Evolutionary conservation across 768 basidiomycete species (phyloP).

Genomic region (Auriculariales sp.): DNA sequence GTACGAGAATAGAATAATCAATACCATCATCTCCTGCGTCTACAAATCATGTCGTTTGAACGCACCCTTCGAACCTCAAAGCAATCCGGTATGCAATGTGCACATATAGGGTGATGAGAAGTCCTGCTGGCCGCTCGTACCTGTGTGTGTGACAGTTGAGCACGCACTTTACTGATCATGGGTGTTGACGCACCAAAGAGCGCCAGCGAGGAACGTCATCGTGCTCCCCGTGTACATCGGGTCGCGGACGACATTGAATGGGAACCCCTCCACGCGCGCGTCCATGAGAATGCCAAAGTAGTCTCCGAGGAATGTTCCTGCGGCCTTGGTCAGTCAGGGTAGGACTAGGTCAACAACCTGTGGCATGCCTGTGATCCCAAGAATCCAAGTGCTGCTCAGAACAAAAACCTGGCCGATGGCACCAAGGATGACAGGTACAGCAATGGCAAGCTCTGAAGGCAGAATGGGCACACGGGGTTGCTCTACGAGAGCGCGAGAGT

Average conservation of each 20-base stretch:
- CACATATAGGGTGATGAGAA: slow-evolving; percentile 68
- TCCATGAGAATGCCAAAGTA: slow-evolving; percentile 42
- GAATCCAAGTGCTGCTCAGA: slow-evolving; percentile 71
- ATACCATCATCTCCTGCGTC: not conserved
- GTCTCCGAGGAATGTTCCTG: slow-evolving; percentile 27
- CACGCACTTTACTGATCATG: not conserved
- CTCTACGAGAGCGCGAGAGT: slow-evolving; percentile 53
- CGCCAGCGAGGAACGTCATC: slow-evolving; percentile 72
- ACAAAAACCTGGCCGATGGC: slow-evolving; percentile 72
- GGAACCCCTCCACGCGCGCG: slow-evolving; percentile 85
- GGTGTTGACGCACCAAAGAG: slow-evolving; percentile 54
- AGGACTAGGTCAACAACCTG: slow-evolving; percentile 76
- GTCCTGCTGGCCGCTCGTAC: slow-evolving; percentile 75
- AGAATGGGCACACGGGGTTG: slow-evolving; percentile 63
- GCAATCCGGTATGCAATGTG: slow-evolving; percentile 76
- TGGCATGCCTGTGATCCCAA: slow-evolving; percentile 88
- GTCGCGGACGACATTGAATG: slow-evolving; percentile 83
- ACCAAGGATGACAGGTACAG: slow-evolving; percentile 49
- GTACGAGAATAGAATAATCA: not conserved
- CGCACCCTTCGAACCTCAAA: slow-evolving; percentile 80
- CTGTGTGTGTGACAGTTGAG: slow-evolving; percentile 20
- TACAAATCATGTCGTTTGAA: slow-evolving; percentile 5
- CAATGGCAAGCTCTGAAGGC: slow-evolving; percentile 44
- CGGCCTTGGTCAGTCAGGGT: no score
- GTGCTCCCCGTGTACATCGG: slow-evolving; percentile 98